These are phyloP conservation scores for Mucuna pruriens DNA, from an alignment of 306 rosid genomes.

Conservation along the genomic window DNA sequence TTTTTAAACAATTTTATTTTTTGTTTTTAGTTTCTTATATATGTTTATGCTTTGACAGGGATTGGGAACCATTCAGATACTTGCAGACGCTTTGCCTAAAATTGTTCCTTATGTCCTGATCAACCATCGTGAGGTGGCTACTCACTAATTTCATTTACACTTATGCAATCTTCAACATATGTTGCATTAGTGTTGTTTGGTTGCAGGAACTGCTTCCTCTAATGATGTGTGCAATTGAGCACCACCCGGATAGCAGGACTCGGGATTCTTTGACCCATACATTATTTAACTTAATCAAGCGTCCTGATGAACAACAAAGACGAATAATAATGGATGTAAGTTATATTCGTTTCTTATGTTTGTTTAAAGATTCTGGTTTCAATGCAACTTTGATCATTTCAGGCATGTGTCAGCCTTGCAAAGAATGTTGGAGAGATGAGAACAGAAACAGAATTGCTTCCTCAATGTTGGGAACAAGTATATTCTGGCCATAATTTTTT, in stretches of 20 bases:
- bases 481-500: conserved; percentile 30
- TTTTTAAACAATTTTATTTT: neutral
- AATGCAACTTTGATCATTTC: conserved; percentile 42
- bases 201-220: conserved; percentile 93
- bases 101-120: conserved; percentile 96
- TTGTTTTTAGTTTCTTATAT: conserved; percentile 22
- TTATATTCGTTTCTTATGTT: conserved; percentile 30
- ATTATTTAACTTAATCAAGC: conserved; percentile 92
- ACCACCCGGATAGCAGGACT: conserved; percentile 84
- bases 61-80: conserved; percentile 80
- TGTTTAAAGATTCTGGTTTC: conserved; percentile 6
- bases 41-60: conserved; percentile 63
- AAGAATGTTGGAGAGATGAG: conserved; percentile 97
- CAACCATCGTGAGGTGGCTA: conserved; percentile 91
- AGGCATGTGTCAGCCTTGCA: conserved; percentile 96
- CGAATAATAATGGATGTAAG: conserved; percentile 94
- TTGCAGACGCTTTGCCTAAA: conserved; percentile 93
- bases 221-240: conserved; percentile 97
- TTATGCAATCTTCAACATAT: conserved; percentile 6
- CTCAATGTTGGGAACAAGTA: conserved; percentile 99
- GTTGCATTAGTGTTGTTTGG: conserved; percentile 32
- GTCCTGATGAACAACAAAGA: conserved; percentile 94
- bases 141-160: conserved; percentile 13
- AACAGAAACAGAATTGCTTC: conserved; percentile 96
- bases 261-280: conserved; percentile 98